These are phyloP conservation scores for Viola pubescens DNA, from an alignment of 441 rosid genomes.

Conservation along the genomic window DNA sequence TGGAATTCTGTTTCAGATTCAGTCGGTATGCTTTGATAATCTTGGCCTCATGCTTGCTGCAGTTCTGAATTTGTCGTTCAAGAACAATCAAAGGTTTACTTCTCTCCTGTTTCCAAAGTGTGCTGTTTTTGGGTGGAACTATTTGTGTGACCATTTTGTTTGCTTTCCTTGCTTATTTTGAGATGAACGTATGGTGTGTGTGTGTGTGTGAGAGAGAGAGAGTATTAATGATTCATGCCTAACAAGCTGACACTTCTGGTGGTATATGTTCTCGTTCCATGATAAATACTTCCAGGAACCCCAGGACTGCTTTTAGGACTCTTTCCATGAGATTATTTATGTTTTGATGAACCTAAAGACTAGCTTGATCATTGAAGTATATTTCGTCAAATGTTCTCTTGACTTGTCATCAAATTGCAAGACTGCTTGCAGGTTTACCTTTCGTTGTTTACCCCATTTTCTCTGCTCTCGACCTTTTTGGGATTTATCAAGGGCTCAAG, in stretches of 20 bases:
- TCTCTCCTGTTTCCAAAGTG: conserved; percentile 8
- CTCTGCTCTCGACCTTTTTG: conserved; percentile 69
- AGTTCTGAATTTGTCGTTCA: conserved; percentile 42
- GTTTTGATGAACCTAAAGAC: no score
- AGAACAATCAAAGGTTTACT: conserved; percentile 54
- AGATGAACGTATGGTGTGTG: background rate
- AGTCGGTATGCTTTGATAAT: conserved; percentile 67
- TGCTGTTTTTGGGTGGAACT: conserved; percentile 1
- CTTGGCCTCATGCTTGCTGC: conserved; percentile 69
- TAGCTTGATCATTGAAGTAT: no score
- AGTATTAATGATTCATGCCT: no score
- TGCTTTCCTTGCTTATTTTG: background rate
- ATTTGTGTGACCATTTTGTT: background rate
- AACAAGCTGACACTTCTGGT: no score
- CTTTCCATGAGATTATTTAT: no score
- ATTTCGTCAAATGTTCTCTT: conserved; percentile 6
- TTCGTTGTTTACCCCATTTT: conserved; percentile 69
- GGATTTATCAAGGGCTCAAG: conserved; percentile 82
- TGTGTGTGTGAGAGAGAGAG: background rate
- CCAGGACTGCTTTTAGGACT: no score
- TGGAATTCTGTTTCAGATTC: conserved; percentile 45
- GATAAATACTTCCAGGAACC: no score
- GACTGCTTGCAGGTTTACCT: conserved; percentile 67
- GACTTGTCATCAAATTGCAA: conserved; percentile 22
- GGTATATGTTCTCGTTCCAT: no score